phyloP scores from a whole-genome alignment of 352 stramenopile genomes.

The Pythium grandisporangium region DNA sequence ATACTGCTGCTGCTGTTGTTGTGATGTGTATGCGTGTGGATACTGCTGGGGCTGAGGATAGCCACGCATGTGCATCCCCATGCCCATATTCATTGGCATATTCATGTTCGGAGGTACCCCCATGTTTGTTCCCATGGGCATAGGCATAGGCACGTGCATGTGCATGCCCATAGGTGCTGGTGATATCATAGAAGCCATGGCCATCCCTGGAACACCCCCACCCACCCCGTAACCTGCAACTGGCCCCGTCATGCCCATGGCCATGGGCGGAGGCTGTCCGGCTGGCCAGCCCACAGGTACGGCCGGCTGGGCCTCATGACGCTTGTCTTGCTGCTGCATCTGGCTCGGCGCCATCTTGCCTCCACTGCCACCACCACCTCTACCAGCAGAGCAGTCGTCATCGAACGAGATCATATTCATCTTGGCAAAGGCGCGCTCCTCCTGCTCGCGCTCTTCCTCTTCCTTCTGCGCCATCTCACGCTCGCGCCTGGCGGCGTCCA shows the following conservation, averaged over 20 bases:
- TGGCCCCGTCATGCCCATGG: neutral
- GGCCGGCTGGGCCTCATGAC: slow-evolving; percentile 12
- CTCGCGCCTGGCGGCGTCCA: slow-evolving; percentile 30
- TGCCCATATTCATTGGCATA: slow-evolving; percentile 2
- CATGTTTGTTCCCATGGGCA: neutral
- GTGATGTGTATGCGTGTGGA: slow-evolving; percentile 2
- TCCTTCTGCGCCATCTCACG: slow-evolving; percentile 30
- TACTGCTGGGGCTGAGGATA: neutral
- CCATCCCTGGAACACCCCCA: too few relatives aligned
- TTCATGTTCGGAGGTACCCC: neutral
- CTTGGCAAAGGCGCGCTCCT: slow-evolving; percentile 52
- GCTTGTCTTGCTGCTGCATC: too few relatives aligned
- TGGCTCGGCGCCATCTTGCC: too few relatives aligned
- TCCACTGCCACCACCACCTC: too few relatives aligned
- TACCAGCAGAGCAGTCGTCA: too few relatives aligned
- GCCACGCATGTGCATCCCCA: slow-evolving; percentile 2
- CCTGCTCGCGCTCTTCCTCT: slow-evolving; percentile 36
- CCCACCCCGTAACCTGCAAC: too few relatives aligned
- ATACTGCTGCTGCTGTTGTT: slow-evolving; percentile 1
- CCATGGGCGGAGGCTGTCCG: too few relatives aligned
- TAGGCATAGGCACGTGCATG: neutral
- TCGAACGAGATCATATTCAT: slow-evolving; percentile 82
- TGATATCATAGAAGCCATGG: too few relatives aligned
- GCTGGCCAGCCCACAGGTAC: too few relatives aligned
- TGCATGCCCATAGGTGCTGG: neutral